phyloP scores from a whole-genome alignment of 805 yeast species.

The Kodamaea leandrae region DNA sequence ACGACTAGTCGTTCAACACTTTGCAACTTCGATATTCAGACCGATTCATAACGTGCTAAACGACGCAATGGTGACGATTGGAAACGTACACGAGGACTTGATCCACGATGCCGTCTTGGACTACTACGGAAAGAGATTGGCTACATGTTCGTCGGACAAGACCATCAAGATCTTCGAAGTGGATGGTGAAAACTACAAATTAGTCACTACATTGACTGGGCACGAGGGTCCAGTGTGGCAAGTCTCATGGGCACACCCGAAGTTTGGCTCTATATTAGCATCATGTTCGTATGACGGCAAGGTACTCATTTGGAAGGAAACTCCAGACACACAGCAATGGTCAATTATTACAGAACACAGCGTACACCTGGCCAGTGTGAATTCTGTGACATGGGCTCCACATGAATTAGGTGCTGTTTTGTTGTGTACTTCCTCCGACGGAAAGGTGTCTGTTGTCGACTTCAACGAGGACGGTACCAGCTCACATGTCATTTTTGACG shows the following conservation, averaged over 20 bases:
- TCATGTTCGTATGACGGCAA: conserved; percentile 95
- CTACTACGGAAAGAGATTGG: conserved; percentile 92
- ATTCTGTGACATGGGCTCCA: conserved; percentile 95
- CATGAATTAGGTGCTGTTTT: conserved; percentile 93
- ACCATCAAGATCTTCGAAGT: conserved; percentile 93
- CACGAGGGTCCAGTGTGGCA: conserved; percentile 99
- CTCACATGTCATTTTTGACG: conserved; percentile 60
- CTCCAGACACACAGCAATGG: conserved; percentile 79
- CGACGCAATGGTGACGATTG: conserved; percentile 66
- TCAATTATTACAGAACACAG: conserved; percentile 80
- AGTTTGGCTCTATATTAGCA: conserved; percentile 92
- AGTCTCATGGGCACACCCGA: conserved; percentile 98
- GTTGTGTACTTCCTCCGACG: conserved; percentile 90
- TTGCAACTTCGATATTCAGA: no score
- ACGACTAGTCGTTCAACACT: neutral
- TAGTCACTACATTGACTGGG: conserved; percentile 81
- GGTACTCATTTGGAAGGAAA: conserved; percentile 90
- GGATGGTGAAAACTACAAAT: conserved; percentile 70
- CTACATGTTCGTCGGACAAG: conserved; percentile 94
- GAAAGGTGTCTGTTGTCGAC: conserved; percentile 85
- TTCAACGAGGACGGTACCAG: conserved; percentile 86
- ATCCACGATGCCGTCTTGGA: conserved; percentile 97
- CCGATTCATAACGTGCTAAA: conserved; percentile 1
- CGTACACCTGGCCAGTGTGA: conserved; percentile 90
- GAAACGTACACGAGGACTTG: conserved; percentile 87